These are phyloP conservation scores for Eucalyptus caleyi DNA, from an alignment of 345 rosid species.

Conservation along the genomic window DNA sequence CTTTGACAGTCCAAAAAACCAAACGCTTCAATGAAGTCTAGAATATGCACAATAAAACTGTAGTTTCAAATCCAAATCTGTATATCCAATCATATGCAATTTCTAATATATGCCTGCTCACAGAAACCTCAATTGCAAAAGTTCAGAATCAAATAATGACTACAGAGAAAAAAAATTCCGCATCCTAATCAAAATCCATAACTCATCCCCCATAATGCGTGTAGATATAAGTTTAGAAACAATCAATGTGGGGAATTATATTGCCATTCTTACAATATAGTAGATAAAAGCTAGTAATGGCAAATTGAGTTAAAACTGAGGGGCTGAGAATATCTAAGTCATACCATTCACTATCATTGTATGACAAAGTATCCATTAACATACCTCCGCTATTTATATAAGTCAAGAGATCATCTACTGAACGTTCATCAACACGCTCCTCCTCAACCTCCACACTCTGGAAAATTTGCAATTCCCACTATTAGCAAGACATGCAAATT, in stretches of 20 bases:
- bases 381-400: conserved; percentile 57
- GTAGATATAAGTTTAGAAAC: neutral
- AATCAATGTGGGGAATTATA: neutral
- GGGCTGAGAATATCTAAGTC: neutral
- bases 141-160: neutral
- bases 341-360: neutral
- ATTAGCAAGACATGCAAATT: neutral
- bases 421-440: conserved; percentile 68
- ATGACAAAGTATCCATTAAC: neutral
- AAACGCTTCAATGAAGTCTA: neutral
- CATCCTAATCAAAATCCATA: neutral
- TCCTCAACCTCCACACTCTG: conserved; percentile 70
- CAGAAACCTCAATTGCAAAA: neutral
- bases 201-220: neutral
- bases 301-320: neutral
- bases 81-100: neutral
- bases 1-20: neutral
- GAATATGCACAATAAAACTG: neutral
- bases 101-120: neutral
- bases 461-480: neutral
- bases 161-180: neutral
- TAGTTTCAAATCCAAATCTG: neutral
- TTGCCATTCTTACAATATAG: neutral
- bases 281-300: neutral
- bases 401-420: conserved; percentile 80